Percentiles rank a stretch among this genome's conserved stretches.
These are phyloP conservation scores for Candida vartiovaarae DNA, from an alignment of 805 yeast genomes.

Conservation along the genomic window DNA sequence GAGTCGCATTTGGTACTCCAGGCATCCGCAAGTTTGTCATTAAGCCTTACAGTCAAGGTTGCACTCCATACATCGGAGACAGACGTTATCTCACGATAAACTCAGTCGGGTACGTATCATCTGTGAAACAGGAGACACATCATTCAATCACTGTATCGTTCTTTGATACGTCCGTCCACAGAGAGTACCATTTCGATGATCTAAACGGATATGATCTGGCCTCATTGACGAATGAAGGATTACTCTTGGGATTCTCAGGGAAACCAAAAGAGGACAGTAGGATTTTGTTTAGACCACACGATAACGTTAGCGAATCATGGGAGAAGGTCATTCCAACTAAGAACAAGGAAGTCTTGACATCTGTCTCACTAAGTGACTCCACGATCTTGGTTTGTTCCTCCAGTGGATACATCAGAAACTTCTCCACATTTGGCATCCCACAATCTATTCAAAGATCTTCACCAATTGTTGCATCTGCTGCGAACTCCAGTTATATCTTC, in stretches of 20 bases:
- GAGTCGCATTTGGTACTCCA: neutral
- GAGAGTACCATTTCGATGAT: slow-evolving; percentile 85
- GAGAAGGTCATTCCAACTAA: slow-evolving; percentile 48
- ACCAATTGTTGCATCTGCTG: slow-evolving; percentile 53
- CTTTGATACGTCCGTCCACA: slow-evolving; percentile 67
- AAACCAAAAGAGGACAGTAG: slow-evolving; percentile 32
- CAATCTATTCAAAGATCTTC: slow-evolving; percentile 59
- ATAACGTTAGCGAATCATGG: slow-evolving; percentile 61
- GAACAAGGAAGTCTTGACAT: slow-evolving; percentile 52
- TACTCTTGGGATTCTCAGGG: slow-evolving; percentile 50
- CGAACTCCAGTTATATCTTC: slow-evolving; percentile 25
- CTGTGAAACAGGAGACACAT: slow-evolving; percentile 52
- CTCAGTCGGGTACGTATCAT: slow-evolving; percentile 73
- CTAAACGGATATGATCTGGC: slow-evolving; percentile 65
- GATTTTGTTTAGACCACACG: slow-evolving; percentile 66
- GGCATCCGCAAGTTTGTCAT: slow-evolving; percentile 25
- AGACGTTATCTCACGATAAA: slow-evolving; percentile 79
- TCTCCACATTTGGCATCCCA: slow-evolving; percentile 69
- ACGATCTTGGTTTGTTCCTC: slow-evolving; percentile 66
- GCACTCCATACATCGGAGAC: slow-evolving; percentile 68
- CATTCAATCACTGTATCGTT: slow-evolving; percentile 81
- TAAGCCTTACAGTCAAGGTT: slow-evolving; percentile 76
- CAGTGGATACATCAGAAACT: slow-evolving; percentile 65
- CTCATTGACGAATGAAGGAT: slow-evolving; percentile 58
- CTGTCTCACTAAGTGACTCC: slow-evolving; percentile 59